These are phyloP conservation scores for Sphaerulina populicola DNA, from an alignment of 2,329 filamentous ascomycete species.

Conservation along the genomic window DNA sequence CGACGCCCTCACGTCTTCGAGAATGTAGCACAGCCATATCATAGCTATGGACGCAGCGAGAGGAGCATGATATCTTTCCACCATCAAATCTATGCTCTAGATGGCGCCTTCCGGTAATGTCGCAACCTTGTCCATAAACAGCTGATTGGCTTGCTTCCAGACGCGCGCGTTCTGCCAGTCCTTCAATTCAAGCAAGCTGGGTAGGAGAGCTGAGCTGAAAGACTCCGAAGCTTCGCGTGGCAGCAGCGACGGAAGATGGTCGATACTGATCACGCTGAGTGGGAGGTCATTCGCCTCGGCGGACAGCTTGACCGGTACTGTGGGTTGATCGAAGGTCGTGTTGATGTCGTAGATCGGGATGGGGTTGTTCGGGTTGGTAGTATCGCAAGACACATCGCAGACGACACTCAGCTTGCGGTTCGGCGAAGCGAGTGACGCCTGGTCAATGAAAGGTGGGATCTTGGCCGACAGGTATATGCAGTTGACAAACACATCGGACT, in stretches of 20 bases:
- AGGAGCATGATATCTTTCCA: neutral
- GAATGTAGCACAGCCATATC: no score
- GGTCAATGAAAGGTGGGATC: slow-evolving; percentile 74
- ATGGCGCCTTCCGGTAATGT: slow-evolving; percentile 48
- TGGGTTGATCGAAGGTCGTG: slow-evolving; percentile 84
- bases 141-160: slow-evolving; percentile 76
- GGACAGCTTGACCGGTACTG: slow-evolving; percentile 61
- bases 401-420: slow-evolving; percentile 60
- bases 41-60: no score
- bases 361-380: slow-evolving; percentile 62
- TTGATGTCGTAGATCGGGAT: slow-evolving; percentile 76
- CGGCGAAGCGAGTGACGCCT: slow-evolving; percentile 57
- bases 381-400: slow-evolving; percentile 70
- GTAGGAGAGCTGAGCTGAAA: slow-evolving; percentile 70
- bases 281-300: slow-evolving; percentile 44
- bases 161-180: slow-evolving; percentile 63
- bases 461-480: slow-evolving; percentile 76
- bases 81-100: slow-evolving; percentile 4
- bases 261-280: slow-evolving; percentile 76
- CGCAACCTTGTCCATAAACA: slow-evolving; percentile 74
- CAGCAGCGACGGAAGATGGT: slow-evolving; percentile 74
- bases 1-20: no score
- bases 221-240: slow-evolving; percentile 80
- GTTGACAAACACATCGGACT: slow-evolving; percentile 56
- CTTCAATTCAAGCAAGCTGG: slow-evolving; percentile 68